A percentile compares a stretch with the other conserved stretches of the same genome.
Evolutionary conservation across 441 rosid species (phyloP).

Genomic region (Erysimum pusillum): DNA sequence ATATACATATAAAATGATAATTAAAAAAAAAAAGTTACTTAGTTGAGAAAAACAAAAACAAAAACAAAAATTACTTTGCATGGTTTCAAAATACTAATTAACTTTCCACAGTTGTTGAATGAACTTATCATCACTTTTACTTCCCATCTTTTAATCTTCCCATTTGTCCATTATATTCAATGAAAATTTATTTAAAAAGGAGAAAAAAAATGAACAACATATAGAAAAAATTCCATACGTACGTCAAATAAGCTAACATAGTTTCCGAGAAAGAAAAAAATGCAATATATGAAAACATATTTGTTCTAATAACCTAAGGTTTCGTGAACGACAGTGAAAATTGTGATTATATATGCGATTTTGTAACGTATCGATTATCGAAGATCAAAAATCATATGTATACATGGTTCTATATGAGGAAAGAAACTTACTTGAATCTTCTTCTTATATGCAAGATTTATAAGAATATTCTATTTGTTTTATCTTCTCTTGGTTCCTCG

Average conservation of each 20-base stretch:
- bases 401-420: slow-evolving; percentile 12
- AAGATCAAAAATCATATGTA: neutral
- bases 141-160: neutral
- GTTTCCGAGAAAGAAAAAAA: slow-evolving; percentile 7
- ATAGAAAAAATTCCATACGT: neutral
- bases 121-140: slow-evolving; percentile 21
- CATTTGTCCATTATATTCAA: neutral
- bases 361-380: slow-evolving; percentile 3
- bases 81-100: slow-evolving; percentile 28
- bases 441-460: slow-evolving; percentile 33
- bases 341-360: neutral
- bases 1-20: neutral
- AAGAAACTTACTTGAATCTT: slow-evolving; percentile 44
- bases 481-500: slow-evolving; percentile 20
- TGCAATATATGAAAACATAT: neutral
- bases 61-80: slow-evolving; percentile 38
- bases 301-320: neutral
- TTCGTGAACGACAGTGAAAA: slow-evolving; percentile 5
- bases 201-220: slow-evolving; percentile 7
- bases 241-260: slow-evolving; percentile 3
- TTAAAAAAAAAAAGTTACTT: neutral
- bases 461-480: neutral
- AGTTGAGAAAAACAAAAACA: neutral
- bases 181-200: slow-evolving; percentile 9
- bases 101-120: slow-evolving; percentile 31